Evolutionary conservation across 495 filamentous ascomycete species (phyloP), one percentile per base, ranked within the genome.

Genomic region (Annulohypoxylon bovei): DNA sequence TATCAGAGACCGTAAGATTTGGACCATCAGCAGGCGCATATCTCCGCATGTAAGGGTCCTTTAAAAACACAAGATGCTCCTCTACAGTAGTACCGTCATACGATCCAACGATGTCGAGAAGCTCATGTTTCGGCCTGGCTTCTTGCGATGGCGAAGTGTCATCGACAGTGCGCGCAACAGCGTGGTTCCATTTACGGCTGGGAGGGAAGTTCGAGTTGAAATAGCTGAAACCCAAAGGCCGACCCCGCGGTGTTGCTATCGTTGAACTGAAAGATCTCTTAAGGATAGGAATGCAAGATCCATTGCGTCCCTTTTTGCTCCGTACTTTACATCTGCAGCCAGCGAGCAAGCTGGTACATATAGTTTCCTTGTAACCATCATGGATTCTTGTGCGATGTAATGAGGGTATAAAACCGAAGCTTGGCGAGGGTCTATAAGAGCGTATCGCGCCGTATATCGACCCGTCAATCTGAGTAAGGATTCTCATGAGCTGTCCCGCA

Each of bases 401-500:
- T 8, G 63, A 62, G 54, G 44, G 33, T 20, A 22, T 39, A 54
- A 64, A 77, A 60, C 65, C 68, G 69, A 72, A 75, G 63, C 52
- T 76, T 72, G 71, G 75, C 68, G 74, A 76, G 70, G 77, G 75
- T 76, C 78, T 78, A 76, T 69, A 73, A 67, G 78, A 74, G 70
- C 79, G 76, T 72, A 84, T 78, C 72, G 81, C 77, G 81, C 82
- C 81, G 80, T 80, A 83, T 81, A 81, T 80, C 79, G 81, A 81
- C 79, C 82, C 78, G 76, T 85, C 80, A 77, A 84, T 81, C 81
- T 79, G 80, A 75, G 75, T 81, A 66, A 80, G 75, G 78, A 82
- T 77, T 83, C 80, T 84, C 83, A 85, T 85, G 83, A 77, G 83
- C 75, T 80, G 78, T 79, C 75, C 79, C 76, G 76, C 83, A 85